Evolutionary conservation across 192 early-diverging fungal species (phyloP).

Genomic region (Umbelopsis isabellina): DNA sequence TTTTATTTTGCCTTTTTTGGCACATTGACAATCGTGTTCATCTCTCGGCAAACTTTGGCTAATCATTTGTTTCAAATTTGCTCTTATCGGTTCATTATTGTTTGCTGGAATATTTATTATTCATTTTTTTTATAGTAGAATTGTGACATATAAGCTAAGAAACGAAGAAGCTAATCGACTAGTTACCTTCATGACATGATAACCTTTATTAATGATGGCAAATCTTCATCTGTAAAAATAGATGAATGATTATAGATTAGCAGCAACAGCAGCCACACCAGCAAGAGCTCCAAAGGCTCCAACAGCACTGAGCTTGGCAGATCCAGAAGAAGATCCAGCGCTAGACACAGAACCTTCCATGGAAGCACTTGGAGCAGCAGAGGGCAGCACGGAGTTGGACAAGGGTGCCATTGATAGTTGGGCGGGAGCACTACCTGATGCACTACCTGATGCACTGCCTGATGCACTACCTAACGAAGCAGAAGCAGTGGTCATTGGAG

Average conservation of each 20-base stretch:
- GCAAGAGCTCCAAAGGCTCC: background rate
- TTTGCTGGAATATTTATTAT: background rate
- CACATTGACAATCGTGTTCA: background rate
- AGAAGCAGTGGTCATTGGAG: background rate
- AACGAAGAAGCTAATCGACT: background rate
- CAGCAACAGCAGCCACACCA: background rate
- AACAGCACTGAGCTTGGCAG: background rate
- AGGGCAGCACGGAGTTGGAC: background rate
- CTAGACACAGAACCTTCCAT: too few species aligned
- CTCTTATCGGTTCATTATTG: background rate
- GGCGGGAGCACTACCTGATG: too few species aligned
- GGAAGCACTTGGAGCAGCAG: background rate
- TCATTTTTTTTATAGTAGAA: background rate
- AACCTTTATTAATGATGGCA: too few species aligned
- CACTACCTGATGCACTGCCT: background rate
- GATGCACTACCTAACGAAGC: background rate
- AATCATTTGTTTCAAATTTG: background rate
- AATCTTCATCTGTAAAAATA: too few species aligned
- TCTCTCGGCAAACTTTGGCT: background rate
- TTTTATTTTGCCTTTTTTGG: constrained; percentile 8
- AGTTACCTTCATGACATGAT: too few species aligned
- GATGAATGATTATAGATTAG: background rate
- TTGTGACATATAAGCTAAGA: background rate
- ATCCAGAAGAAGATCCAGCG: background rate
- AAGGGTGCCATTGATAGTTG: background rate